These are phyloP conservation scores for Globisporangium paroecandrum DNA, from an alignment of 352 stramenopile genomes.

Conservation along the genomic window DNA sequence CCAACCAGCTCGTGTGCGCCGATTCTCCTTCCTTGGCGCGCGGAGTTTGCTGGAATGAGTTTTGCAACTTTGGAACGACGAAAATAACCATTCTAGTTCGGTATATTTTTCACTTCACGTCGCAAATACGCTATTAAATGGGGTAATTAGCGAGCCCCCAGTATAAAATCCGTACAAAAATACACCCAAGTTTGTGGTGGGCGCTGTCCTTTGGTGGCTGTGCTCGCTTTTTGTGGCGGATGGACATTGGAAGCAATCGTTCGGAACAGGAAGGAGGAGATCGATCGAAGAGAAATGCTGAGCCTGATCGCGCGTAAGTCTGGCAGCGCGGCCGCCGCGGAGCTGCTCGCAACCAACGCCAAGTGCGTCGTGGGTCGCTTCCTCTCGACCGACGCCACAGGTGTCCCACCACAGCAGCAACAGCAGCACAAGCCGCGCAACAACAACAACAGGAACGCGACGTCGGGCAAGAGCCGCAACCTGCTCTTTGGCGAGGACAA, in stretches of 20 bases:
- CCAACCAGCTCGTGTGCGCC: too few species aligned
- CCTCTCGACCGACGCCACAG: conserved; percentile 14
- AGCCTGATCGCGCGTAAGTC: conserved; percentile 19
- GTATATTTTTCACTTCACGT: background rate
- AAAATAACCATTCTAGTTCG: too few species aligned
- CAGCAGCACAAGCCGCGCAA: conserved; percentile 21
- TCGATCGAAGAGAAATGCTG: conserved; percentile 13
- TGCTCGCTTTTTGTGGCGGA: conserved; percentile 4
- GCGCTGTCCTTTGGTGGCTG: background rate
- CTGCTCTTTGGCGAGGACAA: conserved; percentile 30
- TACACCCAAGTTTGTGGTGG: background rate
- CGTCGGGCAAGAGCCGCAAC: conserved; percentile 26
- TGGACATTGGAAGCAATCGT: conserved; percentile 6
- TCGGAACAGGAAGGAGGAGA: background rate
- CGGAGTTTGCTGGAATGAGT: too few species aligned
- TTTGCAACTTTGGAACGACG: too few species aligned
- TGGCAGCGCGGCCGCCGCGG: conserved; percentile 10
- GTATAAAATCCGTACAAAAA: background rate
- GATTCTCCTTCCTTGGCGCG: too few species aligned
- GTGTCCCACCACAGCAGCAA: conserved; percentile 19
- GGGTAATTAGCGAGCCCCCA: background rate
- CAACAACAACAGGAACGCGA: conserved; percentile 16
- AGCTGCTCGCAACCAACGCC: conserved; percentile 20
- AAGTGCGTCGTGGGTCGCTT: conserved; percentile 17
- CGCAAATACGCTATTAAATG: background rate